Conservation (phyloP, 441 rosid genomes). For the Sinapis alba region DNA sequence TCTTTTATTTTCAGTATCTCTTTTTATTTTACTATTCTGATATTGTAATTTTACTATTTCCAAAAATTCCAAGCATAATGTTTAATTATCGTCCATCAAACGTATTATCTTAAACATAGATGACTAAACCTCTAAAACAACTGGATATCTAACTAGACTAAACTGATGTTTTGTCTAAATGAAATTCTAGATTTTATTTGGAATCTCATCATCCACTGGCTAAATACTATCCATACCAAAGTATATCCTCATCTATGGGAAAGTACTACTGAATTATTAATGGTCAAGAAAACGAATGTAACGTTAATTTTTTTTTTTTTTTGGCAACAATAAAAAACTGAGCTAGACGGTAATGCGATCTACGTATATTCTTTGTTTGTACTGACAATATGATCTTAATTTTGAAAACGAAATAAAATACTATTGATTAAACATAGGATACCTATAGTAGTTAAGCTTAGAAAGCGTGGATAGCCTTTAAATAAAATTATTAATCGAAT, state of each 20-base stretch:
- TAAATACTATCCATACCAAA: neutral
- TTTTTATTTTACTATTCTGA: neutral
- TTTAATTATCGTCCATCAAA: no score
- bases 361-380: constrained; percentile 32
- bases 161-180: neutral
- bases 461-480: constrained; percentile 31
- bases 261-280: neutral
- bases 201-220: neutral
- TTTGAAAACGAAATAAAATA: constrained; percentile 4
- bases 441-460: constrained; percentile 27
- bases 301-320: neutral
- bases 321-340: neutral
- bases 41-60: neutral
- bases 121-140: no score
- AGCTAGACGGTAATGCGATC: constrained; percentile 40
- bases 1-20: neutral
- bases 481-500: constrained; percentile 12
- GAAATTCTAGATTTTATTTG: neutral
- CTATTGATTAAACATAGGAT: constrained; percentile 34
- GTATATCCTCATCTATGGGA: neutral
- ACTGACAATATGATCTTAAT: constrained; percentile 26
- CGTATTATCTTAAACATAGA: no score
- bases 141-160: neutral
- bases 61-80: neutral
- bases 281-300: neutral